These are phyloP conservation scores for Zoysia japonica DNA, from an alignment of 176 grass and related monocot genomes.

Conservation along the genomic window DNA sequence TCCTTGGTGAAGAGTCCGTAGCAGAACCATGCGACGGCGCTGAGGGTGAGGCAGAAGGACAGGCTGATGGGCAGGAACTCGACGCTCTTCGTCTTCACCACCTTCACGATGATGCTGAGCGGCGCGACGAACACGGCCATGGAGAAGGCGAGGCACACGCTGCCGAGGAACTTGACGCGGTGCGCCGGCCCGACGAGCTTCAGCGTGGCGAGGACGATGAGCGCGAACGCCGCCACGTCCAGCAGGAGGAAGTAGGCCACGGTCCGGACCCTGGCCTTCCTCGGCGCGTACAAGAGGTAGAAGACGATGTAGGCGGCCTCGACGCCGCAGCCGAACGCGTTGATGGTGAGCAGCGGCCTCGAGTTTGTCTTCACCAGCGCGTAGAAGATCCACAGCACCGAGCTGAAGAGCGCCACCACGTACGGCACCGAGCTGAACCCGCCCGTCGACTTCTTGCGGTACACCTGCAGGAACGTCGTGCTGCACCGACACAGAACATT, in stretches of 20 bases:
- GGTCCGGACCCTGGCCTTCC: conserved; percentile 43
- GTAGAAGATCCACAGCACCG: conserved; percentile 88
- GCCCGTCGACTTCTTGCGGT: conserved; percentile 65
- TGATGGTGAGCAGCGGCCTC: conserved; percentile 72
- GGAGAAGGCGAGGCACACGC: conserved; percentile 90
- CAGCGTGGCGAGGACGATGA: conserved; percentile 61
- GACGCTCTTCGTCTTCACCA: conserved; percentile 70
- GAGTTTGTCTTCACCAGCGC: conserved; percentile 71
- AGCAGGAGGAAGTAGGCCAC: conserved; percentile 58
- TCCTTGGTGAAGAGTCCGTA: conserved; percentile 36
- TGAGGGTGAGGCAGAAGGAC: conserved; percentile 70
- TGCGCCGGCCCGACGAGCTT: background rate
- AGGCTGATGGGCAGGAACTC: conserved; percentile 84
- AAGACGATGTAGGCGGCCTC: conserved; percentile 65
- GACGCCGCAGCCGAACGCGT: conserved; percentile 69
- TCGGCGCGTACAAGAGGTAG: conserved; percentile 65
- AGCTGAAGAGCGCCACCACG: conserved; percentile 90
- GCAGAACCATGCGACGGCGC: conserved; percentile 73
- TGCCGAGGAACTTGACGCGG: conserved; percentile 68
- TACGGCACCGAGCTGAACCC: conserved; percentile 92
- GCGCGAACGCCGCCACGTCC: conserved; percentile 65
- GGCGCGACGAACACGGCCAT: conserved; percentile 84
- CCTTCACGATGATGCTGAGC: conserved; percentile 87
- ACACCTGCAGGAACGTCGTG: conserved; percentile 67
- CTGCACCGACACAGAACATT: conserved; percentile 15